Evolutionary conservation across 2,329 filamentous ascomycete species (phyloP), one percentile per base, ranked within the genome.

Genomic region (Coleophoma crateriformis): DNA sequence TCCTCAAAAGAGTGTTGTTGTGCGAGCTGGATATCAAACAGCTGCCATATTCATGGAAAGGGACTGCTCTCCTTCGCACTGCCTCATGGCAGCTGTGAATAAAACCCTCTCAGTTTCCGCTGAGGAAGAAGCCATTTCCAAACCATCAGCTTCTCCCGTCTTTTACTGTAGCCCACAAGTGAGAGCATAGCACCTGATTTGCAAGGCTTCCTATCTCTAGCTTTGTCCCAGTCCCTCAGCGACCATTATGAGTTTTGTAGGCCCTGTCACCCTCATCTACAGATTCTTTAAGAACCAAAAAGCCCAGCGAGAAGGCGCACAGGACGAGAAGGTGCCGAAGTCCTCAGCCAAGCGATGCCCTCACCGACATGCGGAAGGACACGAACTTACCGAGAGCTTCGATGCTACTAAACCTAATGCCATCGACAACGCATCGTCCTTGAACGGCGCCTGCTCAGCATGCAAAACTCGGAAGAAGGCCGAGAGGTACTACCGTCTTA

Each of bases 401-500:
- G 13, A 8, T 5, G 41, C 20, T 7, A 14, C 20, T 4, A 15
- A 32, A 32, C 14, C 35, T 8, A 10, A 39, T 39, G 22, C 22
- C 19, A n/a, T 32, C 2, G 15, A 33, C 5, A 34, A n/a, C 13
- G 33, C 5, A 20, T 34, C 35, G 14, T 42, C 40, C n/a, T 39
- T 37, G 37, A 45, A 49, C 40, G 37, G 33, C 13, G 48, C 45
- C 33, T 49, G 46, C 34, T 33, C 37, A 47, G 27, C 48, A 35
- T 51, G 46, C 37, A 39, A 43, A 32, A 34, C 65, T 48, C 61
- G 69, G 48, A 66, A 66, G 48, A 61, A 57, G 22, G 50, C 62
- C 32, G 58, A 59, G 32, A 60, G 67, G 17, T 66, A 66, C 40
- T 71, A 84, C 58, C 71, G 82, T 48, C 78, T 71, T 71, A 84